Percentiles rank a stretch among this genome's conserved stretches.
These are phyloP conservation scores for Chloris gayana DNA, from an alignment of 176 grass and related monocot species.

Conservation along the genomic window DNA sequence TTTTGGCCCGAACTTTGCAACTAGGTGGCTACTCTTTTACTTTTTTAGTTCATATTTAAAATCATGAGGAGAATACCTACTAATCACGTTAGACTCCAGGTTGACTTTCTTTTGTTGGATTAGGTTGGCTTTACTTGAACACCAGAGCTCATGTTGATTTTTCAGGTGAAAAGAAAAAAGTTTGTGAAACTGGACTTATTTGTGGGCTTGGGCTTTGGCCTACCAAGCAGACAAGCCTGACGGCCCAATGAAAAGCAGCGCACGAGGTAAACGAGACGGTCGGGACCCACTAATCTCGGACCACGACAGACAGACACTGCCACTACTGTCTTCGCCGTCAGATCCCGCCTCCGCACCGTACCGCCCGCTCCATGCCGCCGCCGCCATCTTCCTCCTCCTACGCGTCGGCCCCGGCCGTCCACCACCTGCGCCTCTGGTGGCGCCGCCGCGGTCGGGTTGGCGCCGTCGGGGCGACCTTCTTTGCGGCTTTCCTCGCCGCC, in stretches of 20 bases:
- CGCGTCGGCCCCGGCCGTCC: constrained; percentile 26
- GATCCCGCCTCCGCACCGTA: constrained; percentile 33
- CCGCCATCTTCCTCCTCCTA: neutral
- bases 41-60: no score
- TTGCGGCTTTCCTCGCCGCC: constrained; percentile 47
- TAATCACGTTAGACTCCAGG: no score
- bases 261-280: neutral
- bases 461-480: constrained; percentile 47
- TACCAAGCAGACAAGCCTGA: neutral
- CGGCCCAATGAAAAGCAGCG: neutral
- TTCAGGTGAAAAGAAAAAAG: no score
- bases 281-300: neutral
- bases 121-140: no score
- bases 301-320: neutral
- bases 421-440: constrained; percentile 61
- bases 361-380: constrained; percentile 27
- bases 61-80: no score
- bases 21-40: no score
- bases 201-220: neutral
- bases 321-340: constrained; percentile 13
- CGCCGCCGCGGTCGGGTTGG: constrained; percentile 49
- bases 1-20: no score
- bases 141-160: no score
- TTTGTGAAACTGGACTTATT: no score
- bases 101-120: no score